phyloP scores from a whole-genome alignment of 768 basidiomycete species.

The Lentinula aciculospora region DNA sequence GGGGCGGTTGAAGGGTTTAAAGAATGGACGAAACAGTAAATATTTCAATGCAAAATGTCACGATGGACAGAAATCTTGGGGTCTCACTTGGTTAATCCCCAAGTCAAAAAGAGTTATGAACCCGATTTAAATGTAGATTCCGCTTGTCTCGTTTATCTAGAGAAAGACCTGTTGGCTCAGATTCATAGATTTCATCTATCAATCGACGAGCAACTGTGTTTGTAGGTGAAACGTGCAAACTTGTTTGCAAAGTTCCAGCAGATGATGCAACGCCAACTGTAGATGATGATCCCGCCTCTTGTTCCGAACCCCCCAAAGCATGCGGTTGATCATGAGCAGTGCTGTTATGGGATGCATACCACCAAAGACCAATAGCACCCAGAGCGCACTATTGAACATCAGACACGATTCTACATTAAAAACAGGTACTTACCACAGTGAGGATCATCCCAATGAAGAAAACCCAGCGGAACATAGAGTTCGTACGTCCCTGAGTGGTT shows the following conservation, averaged over 20 bases:
- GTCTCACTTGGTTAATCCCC: too few relatives aligned
- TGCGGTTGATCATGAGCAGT: slow-evolving; percentile 47
- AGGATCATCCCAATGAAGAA: slow-evolving; percentile 63
- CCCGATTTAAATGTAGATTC: background rate
- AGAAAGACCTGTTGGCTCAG: background rate
- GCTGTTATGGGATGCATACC: slow-evolving; percentile 49
- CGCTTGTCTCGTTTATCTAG: background rate
- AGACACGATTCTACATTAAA: background rate
- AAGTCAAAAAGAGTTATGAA: background rate
- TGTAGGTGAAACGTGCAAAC: slow-evolving; percentile 54
- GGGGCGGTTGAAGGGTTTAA: background rate
- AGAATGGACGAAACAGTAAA: slow-evolving; percentile 1
- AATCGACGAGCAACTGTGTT: slow-evolving; percentile 41
- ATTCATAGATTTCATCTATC: background rate
- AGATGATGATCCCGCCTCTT: slow-evolving; percentile 20
- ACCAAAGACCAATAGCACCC: slow-evolving; percentile 54
- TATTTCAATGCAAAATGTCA: background rate
- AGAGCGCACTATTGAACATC: slow-evolving; percentile 34
- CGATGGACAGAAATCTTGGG: background rate
- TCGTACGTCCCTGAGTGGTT: slow-evolving; percentile 51
- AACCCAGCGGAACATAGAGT: slow-evolving; percentile 59
- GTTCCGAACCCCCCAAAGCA: slow-evolving; percentile 59
- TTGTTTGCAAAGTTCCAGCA: slow-evolving; percentile 16
- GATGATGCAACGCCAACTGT: slow-evolving; percentile 14
- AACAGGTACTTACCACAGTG: slow-evolving; percentile 36